phyloP scores from a whole-genome alignment of 139 green algal species.

The Coccomyxa sp. region DNA sequence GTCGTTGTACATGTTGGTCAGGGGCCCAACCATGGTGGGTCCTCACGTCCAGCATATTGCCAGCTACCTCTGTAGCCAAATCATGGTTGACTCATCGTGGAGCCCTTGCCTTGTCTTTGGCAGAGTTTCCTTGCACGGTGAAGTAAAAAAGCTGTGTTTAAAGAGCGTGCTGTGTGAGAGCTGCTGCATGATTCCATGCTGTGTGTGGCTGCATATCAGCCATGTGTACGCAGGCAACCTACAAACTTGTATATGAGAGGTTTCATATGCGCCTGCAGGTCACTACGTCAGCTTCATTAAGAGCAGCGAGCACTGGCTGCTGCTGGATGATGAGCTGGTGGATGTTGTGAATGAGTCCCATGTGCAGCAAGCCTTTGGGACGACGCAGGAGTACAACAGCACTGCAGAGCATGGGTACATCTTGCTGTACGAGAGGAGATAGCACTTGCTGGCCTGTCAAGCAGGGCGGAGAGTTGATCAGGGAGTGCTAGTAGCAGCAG shows the following conservation, averaged over 20 bases:
- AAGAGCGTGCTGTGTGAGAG: not conserved
- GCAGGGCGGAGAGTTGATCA: too few relatives aligned
- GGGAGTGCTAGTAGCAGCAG: too few relatives aligned
- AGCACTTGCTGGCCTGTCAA: too few relatives aligned
- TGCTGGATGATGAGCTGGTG: constrained; percentile 90
- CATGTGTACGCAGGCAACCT: not conserved
- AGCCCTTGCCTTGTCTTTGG: not conserved
- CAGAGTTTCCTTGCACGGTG: not conserved
- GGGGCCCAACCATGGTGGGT: constrained; percentile 85
- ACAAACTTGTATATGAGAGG: not conserved
- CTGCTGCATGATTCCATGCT: not conserved
- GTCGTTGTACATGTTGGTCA: constrained; percentile 96
- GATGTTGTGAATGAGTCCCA: constrained; percentile 69
- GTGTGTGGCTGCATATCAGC: not conserved
- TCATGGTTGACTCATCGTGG: not conserved
- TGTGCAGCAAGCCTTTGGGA: constrained; percentile 86
- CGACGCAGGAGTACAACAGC: constrained; percentile 47
- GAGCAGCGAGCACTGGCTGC: constrained; percentile 78
- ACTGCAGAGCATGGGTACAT: constrained; percentile 97
- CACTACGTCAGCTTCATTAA: constrained; percentile 96
- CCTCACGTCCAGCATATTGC: too few relatives aligned
- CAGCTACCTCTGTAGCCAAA: not conserved
- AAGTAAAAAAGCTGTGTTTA: not conserved
- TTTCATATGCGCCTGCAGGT: constrained; percentile 35
- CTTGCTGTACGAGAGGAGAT: constrained; percentile 94